Conservation (phyloP, 208 protist species). For the Trypanosoma lewisi region DNA sequence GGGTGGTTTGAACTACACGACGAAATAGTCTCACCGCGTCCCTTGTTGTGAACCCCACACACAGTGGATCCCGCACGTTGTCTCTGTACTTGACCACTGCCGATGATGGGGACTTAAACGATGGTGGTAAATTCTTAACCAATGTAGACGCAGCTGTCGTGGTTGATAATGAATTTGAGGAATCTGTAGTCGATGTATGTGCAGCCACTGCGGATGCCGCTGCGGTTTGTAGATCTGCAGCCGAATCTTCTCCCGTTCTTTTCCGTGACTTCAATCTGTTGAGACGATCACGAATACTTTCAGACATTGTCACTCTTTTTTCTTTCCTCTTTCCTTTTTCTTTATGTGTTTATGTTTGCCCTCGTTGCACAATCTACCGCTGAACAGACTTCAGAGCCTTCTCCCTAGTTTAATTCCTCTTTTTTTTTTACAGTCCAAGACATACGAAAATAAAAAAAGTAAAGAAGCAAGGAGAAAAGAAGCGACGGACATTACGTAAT, state of each 20-base stretch:
- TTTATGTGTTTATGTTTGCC: neutral
- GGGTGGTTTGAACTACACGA: neutral
- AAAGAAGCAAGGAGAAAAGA: neutral
- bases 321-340: neutral
- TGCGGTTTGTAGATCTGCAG: neutral
- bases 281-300: conserved; percentile 11
- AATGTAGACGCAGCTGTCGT: conserved; percentile 6
- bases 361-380: neutral
- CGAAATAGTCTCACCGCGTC: conserved; percentile 26
- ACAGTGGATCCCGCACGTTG: conserved; percentile 42
- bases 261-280: conserved; percentile 18
- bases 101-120: conserved; percentile 44
- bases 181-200: neutral
- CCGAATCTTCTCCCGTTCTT: conserved; percentile 9
- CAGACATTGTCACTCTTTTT: conserved; percentile 4
- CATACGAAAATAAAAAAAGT: neutral
- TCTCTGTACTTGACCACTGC: conserved; percentile 60
- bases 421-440: conserved; percentile 9
- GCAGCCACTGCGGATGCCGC: neutral
- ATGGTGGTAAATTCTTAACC: conserved; percentile 37
- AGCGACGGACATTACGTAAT: neutral
- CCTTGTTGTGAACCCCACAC: conserved; percentile 34
- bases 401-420: conserved; percentile 5
- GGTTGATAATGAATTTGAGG: neutral
- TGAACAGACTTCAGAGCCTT: neutral